Evolutionary conservation across 2,329 filamentous ascomycete species (phyloP).

Genomic region (Beauveria brongniartii): DNA sequence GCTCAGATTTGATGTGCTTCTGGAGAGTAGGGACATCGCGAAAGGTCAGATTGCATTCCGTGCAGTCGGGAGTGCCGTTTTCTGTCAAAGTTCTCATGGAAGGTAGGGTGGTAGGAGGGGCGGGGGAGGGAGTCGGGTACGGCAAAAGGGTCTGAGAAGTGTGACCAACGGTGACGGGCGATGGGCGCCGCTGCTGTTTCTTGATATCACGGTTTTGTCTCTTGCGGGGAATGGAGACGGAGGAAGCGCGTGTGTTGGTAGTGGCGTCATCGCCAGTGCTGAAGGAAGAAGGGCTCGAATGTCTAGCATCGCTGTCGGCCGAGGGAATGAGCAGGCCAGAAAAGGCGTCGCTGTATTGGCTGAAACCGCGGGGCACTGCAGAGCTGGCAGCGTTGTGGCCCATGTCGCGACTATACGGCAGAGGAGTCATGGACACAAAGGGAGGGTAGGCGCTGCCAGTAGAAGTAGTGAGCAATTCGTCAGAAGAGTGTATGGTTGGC

Average conservation of each 20-base stretch:
- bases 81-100: conserved; percentile 1
- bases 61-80: conserved; percentile 8
- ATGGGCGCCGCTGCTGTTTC: not conserved
- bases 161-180: not conserved
- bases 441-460: conserved; percentile 8
- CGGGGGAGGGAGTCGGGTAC: not conserved
- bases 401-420: conserved; percentile 2
- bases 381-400: not conserved
- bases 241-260: conserved; percentile 4
- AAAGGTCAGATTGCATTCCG: conserved; percentile 26
- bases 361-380: conserved; percentile 8
- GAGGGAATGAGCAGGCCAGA: not conserved
- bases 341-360: conserved; percentile 7
- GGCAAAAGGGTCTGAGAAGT: not conserved
- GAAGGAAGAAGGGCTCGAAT: conserved; percentile 11
- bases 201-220: not conserved
- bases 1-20: conserved; percentile 42
- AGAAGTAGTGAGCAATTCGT: not conserved
- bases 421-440: conserved; percentile 8
- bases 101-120: not conserved
- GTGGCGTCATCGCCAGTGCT: conserved; percentile 7
- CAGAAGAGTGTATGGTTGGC: not conserved
- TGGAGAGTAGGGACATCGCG: conserved; percentile 37
- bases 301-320: conserved; percentile 6
- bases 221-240: conserved; percentile 7